Conservation (phyloP, 192 early-diverging fungal species). For the Coemansia aciculifera region DNA sequence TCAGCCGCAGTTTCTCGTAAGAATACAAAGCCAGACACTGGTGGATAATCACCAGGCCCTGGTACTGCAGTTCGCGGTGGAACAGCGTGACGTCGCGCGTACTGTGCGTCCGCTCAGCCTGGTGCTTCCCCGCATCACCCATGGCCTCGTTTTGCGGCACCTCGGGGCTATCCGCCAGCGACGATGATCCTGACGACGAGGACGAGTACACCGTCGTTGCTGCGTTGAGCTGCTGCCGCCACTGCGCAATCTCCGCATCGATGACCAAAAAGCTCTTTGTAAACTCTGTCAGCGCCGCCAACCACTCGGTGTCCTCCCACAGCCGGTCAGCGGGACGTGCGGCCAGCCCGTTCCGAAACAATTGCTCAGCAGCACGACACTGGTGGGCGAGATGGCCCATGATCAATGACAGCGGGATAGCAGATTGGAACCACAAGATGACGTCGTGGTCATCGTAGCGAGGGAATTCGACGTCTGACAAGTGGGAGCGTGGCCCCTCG, state of each 20-base stretch:
- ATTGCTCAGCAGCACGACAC: conserved; percentile 48
- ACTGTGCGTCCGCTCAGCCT: conserved; percentile 25
- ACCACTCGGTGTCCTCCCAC: conserved; percentile 51
- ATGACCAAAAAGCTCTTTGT: conserved; percentile 52
- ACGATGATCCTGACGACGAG: background rate
- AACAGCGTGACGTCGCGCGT: conserved; percentile 53
- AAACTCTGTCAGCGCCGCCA: conserved; percentile 44
- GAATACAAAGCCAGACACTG: conserved; percentile 52
- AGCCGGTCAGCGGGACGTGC: conserved; percentile 38
- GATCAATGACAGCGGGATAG: conserved; percentile 53
- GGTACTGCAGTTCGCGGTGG: conserved; percentile 55
- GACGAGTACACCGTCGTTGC: conserved; percentile 31
- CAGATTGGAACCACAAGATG: conserved; percentile 55
- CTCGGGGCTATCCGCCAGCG: conserved; percentile 21
- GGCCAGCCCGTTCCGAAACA: conserved; percentile 48
- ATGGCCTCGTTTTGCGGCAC: background rate
- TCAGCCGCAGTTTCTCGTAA: conserved; percentile 51
- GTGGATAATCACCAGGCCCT: conserved; percentile 51
- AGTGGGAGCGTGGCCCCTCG: background rate
- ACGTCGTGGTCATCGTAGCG: conserved; percentile 56
- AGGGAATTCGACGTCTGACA: conserved; percentile 38
- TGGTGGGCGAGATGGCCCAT: conserved; percentile 54
- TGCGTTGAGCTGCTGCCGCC: conserved; percentile 53
- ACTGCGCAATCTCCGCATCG: conserved; percentile 54
- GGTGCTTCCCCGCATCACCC: background rate